A percentile compares a stretch with the other conserved stretches of the same genome.
Evolutionary conservation across 78 protist species (phyloP).

Genomic region (Andalucia godoyi): DNA sequence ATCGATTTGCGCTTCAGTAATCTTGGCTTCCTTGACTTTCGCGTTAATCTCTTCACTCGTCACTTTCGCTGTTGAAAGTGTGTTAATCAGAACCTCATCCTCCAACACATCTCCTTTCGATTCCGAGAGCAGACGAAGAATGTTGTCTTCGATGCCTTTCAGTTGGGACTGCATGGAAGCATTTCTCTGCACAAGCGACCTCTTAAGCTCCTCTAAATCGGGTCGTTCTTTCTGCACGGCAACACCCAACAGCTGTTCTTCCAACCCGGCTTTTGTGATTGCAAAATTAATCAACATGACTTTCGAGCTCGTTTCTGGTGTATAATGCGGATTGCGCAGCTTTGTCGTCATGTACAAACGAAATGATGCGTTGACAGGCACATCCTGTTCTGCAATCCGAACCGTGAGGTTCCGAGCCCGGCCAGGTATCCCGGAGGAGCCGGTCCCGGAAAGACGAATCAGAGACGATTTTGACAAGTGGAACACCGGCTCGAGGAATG

Average conservation of each 20-base stretch:
- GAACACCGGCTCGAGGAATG: conserved; percentile 71
- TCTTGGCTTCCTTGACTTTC: conserved; percentile 43
- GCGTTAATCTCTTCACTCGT: conserved; percentile 27
- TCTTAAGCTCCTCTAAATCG: conserved; percentile 64
- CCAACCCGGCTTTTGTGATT: conserved; percentile 58
- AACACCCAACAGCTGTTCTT: conserved; percentile 65
- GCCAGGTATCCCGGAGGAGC: conserved; percentile 18
- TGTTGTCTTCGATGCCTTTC: conserved; percentile 49
- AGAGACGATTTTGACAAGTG: conserved; percentile 2
- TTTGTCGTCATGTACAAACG: conserved; percentile 68
- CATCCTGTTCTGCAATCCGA: conserved; percentile 51
- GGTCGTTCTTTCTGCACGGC: conserved; percentile 60
- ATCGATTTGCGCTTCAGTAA: conserved; percentile 58
- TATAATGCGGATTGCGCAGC: conserved; percentile 74
- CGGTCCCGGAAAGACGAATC: conserved; percentile 32
- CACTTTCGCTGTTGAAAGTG: conserved; percentile 57
- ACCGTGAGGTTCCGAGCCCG: conserved; percentile 1
- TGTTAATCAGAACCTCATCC: conserved; percentile 66
- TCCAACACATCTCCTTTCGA: conserved; percentile 57
- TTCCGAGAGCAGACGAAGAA: conserved; percentile 43
- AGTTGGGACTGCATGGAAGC: conserved; percentile 53
- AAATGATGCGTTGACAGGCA: conserved; percentile 62
- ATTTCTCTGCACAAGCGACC: conserved; percentile 26
- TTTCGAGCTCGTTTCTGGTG: conserved; percentile 62
- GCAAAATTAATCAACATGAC: conserved; percentile 67